A percentile compares a stretch with the other conserved stretches of the same genome.
These are phyloP conservation scores for Starmerella sp. DNA, from an alignment of 805 yeast species.

Conservation along the genomic window DNA sequence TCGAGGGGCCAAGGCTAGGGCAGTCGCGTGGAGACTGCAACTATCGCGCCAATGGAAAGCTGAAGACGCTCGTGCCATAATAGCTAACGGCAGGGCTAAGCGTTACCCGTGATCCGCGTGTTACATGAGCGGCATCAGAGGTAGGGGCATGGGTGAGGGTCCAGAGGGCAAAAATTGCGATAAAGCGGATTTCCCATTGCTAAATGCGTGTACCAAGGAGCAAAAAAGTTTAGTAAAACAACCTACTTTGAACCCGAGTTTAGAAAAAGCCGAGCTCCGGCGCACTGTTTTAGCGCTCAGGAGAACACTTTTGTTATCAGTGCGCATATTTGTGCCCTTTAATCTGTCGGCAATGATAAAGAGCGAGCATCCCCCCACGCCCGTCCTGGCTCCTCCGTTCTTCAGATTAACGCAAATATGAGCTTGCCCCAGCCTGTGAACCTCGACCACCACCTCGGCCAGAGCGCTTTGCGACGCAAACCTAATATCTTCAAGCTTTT, in stretches of 20 bases:
- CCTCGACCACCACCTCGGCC: slow-evolving; percentile 22
- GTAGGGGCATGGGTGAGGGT: slow-evolving; percentile 1
- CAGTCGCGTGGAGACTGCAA: neutral
- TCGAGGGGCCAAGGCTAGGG: neutral
- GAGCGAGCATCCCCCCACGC: neutral
- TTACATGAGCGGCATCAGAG: neutral
- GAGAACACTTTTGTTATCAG: slow-evolving; percentile 1
- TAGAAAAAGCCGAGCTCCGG: slow-evolving; percentile 3
- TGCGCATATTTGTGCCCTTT: slow-evolving; percentile 2
- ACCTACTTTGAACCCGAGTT: slow-evolving; percentile 1
- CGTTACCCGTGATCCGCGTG: neutral
- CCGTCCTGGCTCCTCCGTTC: neutral
- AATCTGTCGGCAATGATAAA: neutral
- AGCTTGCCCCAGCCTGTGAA: slow-evolving; percentile 12
- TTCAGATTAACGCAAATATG: neutral
- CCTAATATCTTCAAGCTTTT: slow-evolving; percentile 23
- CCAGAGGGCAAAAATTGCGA: neutral
- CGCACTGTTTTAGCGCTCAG: slow-evolving; percentile 1
- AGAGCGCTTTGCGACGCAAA: slow-evolving; percentile 20
- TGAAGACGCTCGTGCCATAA: neutral
- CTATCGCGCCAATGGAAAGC: neutral
- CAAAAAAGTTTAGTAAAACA: slow-evolving; percentile 4
- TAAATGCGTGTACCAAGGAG: neutral
- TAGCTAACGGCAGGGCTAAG: slow-evolving; percentile 2
- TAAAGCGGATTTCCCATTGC: neutral